Conservation (phyloP, 805 yeast genomes). For the Clavispora fructus region DNA sequence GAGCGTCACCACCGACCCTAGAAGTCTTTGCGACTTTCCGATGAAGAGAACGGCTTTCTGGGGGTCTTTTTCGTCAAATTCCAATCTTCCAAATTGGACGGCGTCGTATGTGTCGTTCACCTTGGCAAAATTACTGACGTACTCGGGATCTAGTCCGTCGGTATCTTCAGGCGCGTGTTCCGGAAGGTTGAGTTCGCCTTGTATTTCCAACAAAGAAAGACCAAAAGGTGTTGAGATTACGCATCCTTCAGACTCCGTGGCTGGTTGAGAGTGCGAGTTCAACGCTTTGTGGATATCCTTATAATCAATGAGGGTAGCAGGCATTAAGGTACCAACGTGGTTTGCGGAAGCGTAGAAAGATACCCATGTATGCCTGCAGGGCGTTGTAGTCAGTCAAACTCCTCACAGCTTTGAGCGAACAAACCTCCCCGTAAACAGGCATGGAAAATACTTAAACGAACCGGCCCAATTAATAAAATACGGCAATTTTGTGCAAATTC, state of each 20-base stretch:
- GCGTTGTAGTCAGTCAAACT: too few species aligned
- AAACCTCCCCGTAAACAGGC: too few species aligned
- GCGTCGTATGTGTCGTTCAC: slow-evolving; percentile 37
- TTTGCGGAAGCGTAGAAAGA: background rate
- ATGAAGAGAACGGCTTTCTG: slow-evolving; percentile 52
- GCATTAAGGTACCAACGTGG: slow-evolving; percentile 4
- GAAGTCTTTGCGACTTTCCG: slow-evolving; percentile 64
- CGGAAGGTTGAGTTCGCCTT: slow-evolving; percentile 60
- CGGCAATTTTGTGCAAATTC: background rate
- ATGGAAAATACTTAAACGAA: too few species aligned
- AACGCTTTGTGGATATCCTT: slow-evolving; percentile 9
- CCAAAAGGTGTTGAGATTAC: slow-evolving; percentile 51
- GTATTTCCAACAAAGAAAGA: slow-evolving; percentile 60
- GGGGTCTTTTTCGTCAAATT: slow-evolving; percentile 35
- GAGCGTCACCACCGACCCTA: slow-evolving; percentile 55
- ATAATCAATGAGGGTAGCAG: slow-evolving; percentile 10
- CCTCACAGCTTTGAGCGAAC: too few species aligned
- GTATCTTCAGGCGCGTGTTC: slow-evolving; percentile 26
- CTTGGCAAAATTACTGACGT: slow-evolving; percentile 29
- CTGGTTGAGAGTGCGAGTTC: background rate
- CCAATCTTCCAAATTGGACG: slow-evolving; percentile 47
- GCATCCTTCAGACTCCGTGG: slow-evolving; percentile 4
- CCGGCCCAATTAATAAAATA: too few species aligned
- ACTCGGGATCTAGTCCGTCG: slow-evolving; percentile 27
- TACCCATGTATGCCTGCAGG: background rate